Evolutionary conservation across 176 grass and related monocot genomes (phyloP).

Genomic region (Tillandsia fasciculata): DNA sequence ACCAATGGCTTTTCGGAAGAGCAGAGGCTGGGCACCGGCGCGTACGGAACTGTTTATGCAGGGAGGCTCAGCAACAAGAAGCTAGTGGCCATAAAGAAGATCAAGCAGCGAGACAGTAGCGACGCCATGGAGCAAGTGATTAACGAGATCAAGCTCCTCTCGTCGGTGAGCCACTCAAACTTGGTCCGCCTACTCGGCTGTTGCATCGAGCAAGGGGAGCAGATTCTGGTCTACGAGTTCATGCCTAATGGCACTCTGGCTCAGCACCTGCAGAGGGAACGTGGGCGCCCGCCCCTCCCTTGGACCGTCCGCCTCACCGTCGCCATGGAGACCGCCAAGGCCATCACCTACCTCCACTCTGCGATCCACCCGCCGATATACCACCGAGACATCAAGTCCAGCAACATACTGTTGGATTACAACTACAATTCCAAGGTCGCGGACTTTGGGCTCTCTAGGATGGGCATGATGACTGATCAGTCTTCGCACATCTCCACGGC

Average conservation of each 20-base stretch:
- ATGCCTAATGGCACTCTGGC: conserved; percentile 29
- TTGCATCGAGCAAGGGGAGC: conserved; percentile 55
- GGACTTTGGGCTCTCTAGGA: conserved; percentile 62
- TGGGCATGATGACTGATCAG: conserved; percentile 28
- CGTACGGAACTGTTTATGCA: conserved; percentile 58
- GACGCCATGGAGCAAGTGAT: conserved; percentile 30
- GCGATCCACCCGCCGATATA: conserved; percentile 53
- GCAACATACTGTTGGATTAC: conserved; percentile 21
- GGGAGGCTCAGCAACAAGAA: conserved; percentile 27
- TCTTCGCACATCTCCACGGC: conserved; percentile 51
- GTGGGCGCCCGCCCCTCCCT: conserved; percentile 30
- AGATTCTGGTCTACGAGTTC: conserved; percentile 24
- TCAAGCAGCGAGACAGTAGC: conserved; percentile 32
- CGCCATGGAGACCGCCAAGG: conserved; percentile 54
- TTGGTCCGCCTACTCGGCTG: conserved; percentile 62
- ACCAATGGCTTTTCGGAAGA: conserved; percentile 42
- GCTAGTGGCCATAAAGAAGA: conserved; percentile 50
- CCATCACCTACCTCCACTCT: conserved; percentile 57
- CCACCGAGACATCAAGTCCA: conserved; percentile 12
- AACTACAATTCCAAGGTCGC: conserved; percentile 59
- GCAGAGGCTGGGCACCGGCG: conserved; percentile 50
- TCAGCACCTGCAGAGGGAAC: conserved; percentile 59
- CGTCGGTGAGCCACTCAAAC: conserved; percentile 46
- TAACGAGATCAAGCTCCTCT: conserved; percentile 66
- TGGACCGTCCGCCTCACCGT: conserved; percentile 54